Evolutionary conservation across 345 rosid genomes (phyloP), one percentile per base, ranked within the genome.

Genomic region (Carallia brachiata): DNA sequence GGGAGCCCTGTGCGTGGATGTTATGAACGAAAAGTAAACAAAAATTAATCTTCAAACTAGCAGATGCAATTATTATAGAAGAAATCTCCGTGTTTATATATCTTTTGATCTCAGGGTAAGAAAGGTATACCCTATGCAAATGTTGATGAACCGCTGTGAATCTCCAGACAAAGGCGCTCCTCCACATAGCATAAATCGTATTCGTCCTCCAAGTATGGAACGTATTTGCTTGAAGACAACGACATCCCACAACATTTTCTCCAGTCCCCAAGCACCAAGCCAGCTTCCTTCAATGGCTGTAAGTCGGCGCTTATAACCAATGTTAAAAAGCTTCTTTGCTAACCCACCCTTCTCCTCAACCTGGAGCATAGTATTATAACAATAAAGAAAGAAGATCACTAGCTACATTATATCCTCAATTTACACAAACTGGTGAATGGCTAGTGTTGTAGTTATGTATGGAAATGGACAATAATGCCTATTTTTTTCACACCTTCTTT

Each of bases 211-310:
- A 69, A 93, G 91, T 48, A 84, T 82, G 65, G 94, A 84, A 1
- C 88, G 87, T 52, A 93, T 72, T 44, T 71, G 77, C 56, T 81
- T 87, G 72, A 93, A 93, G 31, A 91, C 85, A 61, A 89, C 36
- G 54, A 70, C 59, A 61, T 91, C 92, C 98, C 97, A 93, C 55
- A 91, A 62, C 73, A 75, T 72, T 73, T 75, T 83, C 87, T 93
- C 98, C 70, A 86, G 69, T 62, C 94, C 92, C 92, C 92, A 86
- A 40, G 98, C 98, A 75, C 98, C 98, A 82, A 91, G 80, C 91
- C 90, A 89, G 80, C 89, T 93, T 78, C 98, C 97, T 79, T 93
- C 84, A 67, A 91, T 71, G 40, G 97, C 92, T 52, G 89, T 83
- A 54, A 88, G 63, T 48, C 84, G 80, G 15, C 98, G 91, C 65